These are phyloP conservation scores for Dothideomycetes sp. DNA, from an alignment of 2,329 filamentous ascomycete genomes.

Conservation along the genomic window DNA sequence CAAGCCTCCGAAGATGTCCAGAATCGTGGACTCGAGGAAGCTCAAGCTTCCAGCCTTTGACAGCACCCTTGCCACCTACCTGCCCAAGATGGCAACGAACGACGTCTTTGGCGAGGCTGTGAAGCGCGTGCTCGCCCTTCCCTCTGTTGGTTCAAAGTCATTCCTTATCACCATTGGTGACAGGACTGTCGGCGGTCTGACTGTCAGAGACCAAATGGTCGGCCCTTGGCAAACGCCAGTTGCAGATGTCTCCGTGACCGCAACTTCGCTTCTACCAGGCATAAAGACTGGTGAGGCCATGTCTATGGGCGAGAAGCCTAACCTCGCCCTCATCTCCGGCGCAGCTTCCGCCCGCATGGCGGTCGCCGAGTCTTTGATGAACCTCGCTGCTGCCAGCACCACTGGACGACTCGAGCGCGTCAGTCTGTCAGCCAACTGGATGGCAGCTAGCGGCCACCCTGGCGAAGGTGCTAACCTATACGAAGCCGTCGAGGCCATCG, in stretches of 20 bases:
- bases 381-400: slow-evolving; percentile 71
- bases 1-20: slow-evolving; percentile 70
- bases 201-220: slow-evolving; percentile 86
- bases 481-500: slow-evolving; percentile 85
- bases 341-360: slow-evolving; percentile 92
- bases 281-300: slow-evolving; percentile 85
- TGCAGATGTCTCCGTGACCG: slow-evolving; percentile 85
- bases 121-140: slow-evolving; percentile 70
- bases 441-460: slow-evolving; percentile 89
- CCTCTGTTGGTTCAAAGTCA: slow-evolving; percentile 89
- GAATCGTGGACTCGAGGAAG: slow-evolving; percentile 60
- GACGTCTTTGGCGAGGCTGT: slow-evolving; percentile 50
- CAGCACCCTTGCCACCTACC: slow-evolving; percentile 56
- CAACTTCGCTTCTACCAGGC: slow-evolving; percentile 63
- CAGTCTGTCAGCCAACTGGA: slow-evolving; percentile 94
- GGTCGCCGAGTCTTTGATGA: slow-evolving; percentile 86
- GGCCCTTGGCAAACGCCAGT: slow-evolving; percentile 94
- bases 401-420: slow-evolving; percentile 66
- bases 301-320: slow-evolving; percentile 90
- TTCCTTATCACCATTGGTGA: slow-evolving; percentile 97
- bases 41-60: slow-evolving; percentile 62
- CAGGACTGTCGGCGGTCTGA: slow-evolving; percentile 80
- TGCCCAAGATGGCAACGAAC: slow-evolving; percentile 36
- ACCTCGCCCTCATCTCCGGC: slow-evolving; percentile 77
- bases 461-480: slow-evolving; percentile 89